These are phyloP conservation scores for Linum trigynum DNA, from an alignment of 345 rosid species.

Conservation along the genomic window DNA sequence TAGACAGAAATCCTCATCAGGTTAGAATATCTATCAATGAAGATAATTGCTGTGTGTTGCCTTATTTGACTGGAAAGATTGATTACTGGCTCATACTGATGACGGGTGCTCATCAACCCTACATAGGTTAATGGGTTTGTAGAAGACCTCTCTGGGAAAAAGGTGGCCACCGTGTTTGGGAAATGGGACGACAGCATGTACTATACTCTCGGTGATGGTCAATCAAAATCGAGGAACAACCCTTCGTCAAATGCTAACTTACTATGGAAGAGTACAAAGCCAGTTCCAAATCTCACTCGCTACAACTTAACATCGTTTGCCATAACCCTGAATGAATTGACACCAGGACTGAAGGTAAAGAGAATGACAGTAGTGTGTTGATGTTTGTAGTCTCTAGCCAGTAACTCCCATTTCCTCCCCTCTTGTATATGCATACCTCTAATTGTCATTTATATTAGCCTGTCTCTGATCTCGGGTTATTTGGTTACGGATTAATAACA, in stretches of 20 bases:
- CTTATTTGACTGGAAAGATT: too few relatives aligned
- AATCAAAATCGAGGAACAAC: conserved; percentile 47
- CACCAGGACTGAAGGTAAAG: conserved; percentile 85
- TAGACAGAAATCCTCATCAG: conserved; percentile 92
- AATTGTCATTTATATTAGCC: conserved; percentile 31
- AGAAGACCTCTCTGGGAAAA: conserved; percentile 57
- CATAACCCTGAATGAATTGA: conserved; percentile 78
- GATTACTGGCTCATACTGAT: too few relatives aligned
- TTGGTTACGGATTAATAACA: conserved; percentile 50
- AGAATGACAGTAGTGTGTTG: conserved; percentile 25
- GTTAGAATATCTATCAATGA: conserved; percentile 24
- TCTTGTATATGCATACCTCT: conserved; percentile 34
- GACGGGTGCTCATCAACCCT: neutral
- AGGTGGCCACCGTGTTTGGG: conserved; percentile 71
- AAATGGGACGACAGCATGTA: conserved; percentile 93
- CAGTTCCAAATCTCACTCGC: conserved; percentile 69
- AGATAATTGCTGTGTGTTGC: neutral
- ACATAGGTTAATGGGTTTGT: conserved; percentile 78
- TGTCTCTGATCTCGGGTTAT: conserved; percentile 46
- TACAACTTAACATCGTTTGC: conserved; percentile 94
- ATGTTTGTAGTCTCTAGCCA: too few relatives aligned
- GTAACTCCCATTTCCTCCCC: conserved; percentile 11
- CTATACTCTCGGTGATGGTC: conserved; percentile 45
- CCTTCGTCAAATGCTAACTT: conserved; percentile 47
- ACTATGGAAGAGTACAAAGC: conserved; percentile 75